Percentiles rank a stretch among this genome's conserved stretches.
These are phyloP conservation scores for Hygrophila difformis DNA, from an alignment of 257 asterid genomes.

Conservation along the genomic window DNA sequence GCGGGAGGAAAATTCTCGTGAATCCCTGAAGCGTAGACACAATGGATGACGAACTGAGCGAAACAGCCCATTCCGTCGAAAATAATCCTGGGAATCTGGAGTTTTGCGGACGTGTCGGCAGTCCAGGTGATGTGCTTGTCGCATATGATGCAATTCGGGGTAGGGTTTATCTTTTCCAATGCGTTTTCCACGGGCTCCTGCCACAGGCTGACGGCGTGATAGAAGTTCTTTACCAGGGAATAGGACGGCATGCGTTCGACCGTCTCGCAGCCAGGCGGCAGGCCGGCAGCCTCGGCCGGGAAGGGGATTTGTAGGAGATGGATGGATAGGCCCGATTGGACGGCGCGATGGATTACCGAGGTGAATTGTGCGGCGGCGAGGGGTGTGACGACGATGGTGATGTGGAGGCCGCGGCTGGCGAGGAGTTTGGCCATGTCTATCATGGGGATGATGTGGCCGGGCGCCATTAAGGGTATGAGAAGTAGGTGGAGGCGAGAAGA, in stretches of 20 bases:
- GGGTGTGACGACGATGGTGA: conserved; percentile 39
- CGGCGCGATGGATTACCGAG: conserved; percentile 19
- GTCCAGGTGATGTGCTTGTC: conserved; percentile 34
- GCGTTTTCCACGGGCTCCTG: conserved; percentile 23
- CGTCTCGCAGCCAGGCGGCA: conserved; percentile 48
- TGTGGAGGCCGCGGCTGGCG: conserved; percentile 18
- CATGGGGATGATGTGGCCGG: conserved; percentile 53
- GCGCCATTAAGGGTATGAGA: conserved; percentile 17
- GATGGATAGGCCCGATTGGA: conserved; percentile 29
- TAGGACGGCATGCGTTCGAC: conserved; percentile 36
- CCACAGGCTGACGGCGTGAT: conserved; percentile 24
- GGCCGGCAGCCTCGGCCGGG: conserved; percentile 38
- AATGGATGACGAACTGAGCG: conserved; percentile 23
- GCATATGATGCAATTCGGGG: conserved; percentile 34
- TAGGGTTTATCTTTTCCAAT: conserved; percentile 19
- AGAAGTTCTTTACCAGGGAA: conserved; percentile 23
- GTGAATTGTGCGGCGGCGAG: conserved; percentile 26
- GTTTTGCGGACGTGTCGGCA: conserved; percentile 18
- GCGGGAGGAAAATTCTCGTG: conserved; percentile 19
- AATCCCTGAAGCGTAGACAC: conserved; percentile 15
- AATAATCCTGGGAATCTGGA: conserved; percentile 27
- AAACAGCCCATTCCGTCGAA: conserved; percentile 47
- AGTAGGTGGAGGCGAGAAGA: conserved; percentile 1
- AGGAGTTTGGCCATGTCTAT: conserved; percentile 43
- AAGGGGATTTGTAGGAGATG: conserved; percentile 25